Evolutionary conservation across 495 filamentous ascomycete genomes (phyloP), one percentile per base, ranked within the genome.

Genomic region (Annulohypoxylon stygium): DNA sequence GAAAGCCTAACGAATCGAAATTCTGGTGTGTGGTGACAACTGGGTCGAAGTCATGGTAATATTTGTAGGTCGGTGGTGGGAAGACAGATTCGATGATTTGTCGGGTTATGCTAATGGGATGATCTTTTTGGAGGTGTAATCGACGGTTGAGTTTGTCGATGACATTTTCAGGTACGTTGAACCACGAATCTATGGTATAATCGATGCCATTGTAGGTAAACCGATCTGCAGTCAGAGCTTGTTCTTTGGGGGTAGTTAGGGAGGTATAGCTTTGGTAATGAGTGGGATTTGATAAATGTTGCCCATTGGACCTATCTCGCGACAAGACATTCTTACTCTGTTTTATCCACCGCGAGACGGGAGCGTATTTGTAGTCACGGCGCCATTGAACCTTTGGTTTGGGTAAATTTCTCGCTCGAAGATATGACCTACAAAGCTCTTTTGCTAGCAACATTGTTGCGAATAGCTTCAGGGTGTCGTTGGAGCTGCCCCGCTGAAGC

Each of bases 1-100:
- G 92, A 79, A 99, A 99, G 55, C 94, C 94, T 16, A 99, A 86
- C 47, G 95, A 95, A 82, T 98, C 97, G 77, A 99, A 99, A 80
- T 99, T 99, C 78, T 97, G 90, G 23, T 86, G 78, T 2, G 93
- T 92, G 23, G 90, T 88, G n/a, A 99, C 96, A 63, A 97, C 89
- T 9, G 96, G 95, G 71, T 90, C 89, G 76, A 94, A 88, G 43
- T 87, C 82, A 69, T 92, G 93, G 85, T 98, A 89, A 77, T 90
- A 86, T 37, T 88, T 90, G 84, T 89, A 98, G 12, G 83, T 87
- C 1, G 92, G 89, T 3, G 76, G 70, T 0, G 93, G 89, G 79
- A 98, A 99, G 72, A 90, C 89, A 63, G 93, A 94, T 81, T 98
- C 95, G 75, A 99, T 94, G 65, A 99, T 89, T 69, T 92, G 87